Percentiles rank a stretch among this genome's conserved stretches.
These are phyloP conservation scores for Micractinium conductrix DNA, from an alignment of 139 green algal species.

Conservation along the genomic window DNA sequence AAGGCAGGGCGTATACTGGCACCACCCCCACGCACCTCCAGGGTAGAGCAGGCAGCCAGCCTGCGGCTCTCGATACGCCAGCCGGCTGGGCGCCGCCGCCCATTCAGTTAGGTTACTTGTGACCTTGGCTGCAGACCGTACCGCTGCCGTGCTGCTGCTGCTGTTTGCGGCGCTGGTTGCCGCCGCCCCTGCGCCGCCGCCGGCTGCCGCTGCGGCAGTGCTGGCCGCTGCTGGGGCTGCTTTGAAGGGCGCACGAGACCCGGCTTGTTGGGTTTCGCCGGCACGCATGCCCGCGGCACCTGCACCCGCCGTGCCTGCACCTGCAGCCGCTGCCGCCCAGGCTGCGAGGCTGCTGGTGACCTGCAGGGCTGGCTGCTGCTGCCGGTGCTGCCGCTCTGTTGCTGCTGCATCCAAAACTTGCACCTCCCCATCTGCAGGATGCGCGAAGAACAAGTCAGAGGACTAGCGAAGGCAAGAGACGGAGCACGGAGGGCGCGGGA, in stretches of 20 bases:
- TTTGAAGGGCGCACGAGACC: too few species aligned
- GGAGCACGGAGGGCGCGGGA: too few species aligned
- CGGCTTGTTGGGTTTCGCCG: too few species aligned
- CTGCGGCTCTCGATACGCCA: neutral
- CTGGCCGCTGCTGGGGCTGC: too few species aligned
- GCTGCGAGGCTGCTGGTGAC: neutral
- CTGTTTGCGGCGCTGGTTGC: neutral
- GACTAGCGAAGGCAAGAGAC: too few species aligned
- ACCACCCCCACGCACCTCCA: neutral
- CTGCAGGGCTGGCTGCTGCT: neutral
- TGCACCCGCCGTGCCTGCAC: too few species aligned
- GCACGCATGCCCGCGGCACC: too few species aligned
- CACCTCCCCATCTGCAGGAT: neutral
- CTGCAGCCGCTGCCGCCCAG: neutral
- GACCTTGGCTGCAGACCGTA: neutral
- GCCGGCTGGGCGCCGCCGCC: neutral
- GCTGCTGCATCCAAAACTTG: neutral
- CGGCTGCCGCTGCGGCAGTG: neutral
- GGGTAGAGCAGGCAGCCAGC: conserved; percentile 12
- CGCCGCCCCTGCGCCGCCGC: too few species aligned
- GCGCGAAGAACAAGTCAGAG: too few species aligned
- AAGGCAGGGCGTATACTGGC: neutral
- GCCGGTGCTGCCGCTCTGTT: neutral
- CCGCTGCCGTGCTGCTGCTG: too few species aligned
- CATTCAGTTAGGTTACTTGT: neutral